Evolutionary conservation across 257 asterid genomes (phyloP), one percentile per base, ranked within the genome.

Genomic region (Salvia splendens): DNA sequence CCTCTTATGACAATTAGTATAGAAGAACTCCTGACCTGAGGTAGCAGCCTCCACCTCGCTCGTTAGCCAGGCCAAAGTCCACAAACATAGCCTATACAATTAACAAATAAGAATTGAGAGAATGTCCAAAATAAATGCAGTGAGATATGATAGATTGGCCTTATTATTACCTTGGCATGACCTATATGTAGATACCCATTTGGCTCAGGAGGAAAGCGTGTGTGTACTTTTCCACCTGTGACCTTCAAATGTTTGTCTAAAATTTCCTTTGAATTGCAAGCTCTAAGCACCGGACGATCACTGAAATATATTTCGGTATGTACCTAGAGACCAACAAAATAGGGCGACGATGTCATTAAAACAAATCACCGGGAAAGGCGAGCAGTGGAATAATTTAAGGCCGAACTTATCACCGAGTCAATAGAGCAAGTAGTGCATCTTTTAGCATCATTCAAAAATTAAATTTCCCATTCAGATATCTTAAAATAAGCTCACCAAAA

Each of bases 171-270:
- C 99, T 93, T 93, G 48, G 99, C 96, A 61, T 93, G 99, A 61
- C 99, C 99, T 47, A 93, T 93, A 77, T 93, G 99, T 54, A 94
- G 80, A 82, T 83, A 91, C 61, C 99, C 99, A 79, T 94, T 94
- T 42, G 99, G 99, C 80, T 94, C 99, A 41, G 99, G 99, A 41
- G 99, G 99, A 74, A 94, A 94, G 17, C 99, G 96, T 8, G 99
- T 94, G 74, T 50, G 73, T 69, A 94, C 85, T 77, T 84, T 94
- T 64, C 96, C 87, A 51, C 87, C 87, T 11, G 97, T 91, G 57
- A 73, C 68, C 79, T 82, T 83, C 84, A 94, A 77, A 84, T 94
- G 99, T 53, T 77, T 87, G 38, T 91, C 93, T 61, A 91, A 95
- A 62, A 85, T 67, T 70, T 81, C 94, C 79, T 84, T 94, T 15